Base-by-base conservation (phyloP, 192 early-diverging fungal species). In the Coemansia sp. region DNA sequence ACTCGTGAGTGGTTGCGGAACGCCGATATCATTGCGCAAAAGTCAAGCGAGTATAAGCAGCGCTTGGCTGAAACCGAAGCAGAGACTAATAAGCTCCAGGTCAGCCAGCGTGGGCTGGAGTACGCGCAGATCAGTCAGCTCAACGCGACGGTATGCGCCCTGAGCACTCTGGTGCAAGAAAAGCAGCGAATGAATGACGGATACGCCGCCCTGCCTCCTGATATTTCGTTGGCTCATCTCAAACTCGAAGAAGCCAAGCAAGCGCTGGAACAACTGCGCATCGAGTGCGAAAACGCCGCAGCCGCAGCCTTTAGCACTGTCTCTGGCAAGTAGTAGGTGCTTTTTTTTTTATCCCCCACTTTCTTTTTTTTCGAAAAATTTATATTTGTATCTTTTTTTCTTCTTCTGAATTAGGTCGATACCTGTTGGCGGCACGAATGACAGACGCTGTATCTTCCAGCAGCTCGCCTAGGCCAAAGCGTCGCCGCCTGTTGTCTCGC, bases 1-100 rank as follows among this genome's bases (percentile, higher is more conserved):
- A 70, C 76, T 1, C 62, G 76, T 3, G 84, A 86, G 46, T 86
- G 84, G 84, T 39, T 58, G 64, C 69, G 79, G 18, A 86, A 86
- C 43, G 66, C 80, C 1, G 57, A 68, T 18, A 67, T 86, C 5
- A 65, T 86, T 2, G 50, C 36, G 13, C 73, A 72, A 43, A 86
- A 86, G 60, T 53, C 62, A 7, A 24, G 36, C 16, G 84, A 86
- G 69, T 86, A 86, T 34, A 27, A 61, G 20, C 61, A 36, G 27
- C 64, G 84, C 1, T 47, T 82, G 33, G 70, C 29, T 2, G 67
- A 72, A 39, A 61, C 79, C 0, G 62, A 46, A 5, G 46, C 13
- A 2, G 53, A n/a, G 15, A 61, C 36, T 8, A 16, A n/a, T 12
- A 70, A 50, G 62, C 39, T 47, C 8, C 33, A 34, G 29, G 69